Evolutionary conservation across 2,329 filamentous ascomycete genomes (phyloP).

Genomic region (Phoma sp.): DNA sequence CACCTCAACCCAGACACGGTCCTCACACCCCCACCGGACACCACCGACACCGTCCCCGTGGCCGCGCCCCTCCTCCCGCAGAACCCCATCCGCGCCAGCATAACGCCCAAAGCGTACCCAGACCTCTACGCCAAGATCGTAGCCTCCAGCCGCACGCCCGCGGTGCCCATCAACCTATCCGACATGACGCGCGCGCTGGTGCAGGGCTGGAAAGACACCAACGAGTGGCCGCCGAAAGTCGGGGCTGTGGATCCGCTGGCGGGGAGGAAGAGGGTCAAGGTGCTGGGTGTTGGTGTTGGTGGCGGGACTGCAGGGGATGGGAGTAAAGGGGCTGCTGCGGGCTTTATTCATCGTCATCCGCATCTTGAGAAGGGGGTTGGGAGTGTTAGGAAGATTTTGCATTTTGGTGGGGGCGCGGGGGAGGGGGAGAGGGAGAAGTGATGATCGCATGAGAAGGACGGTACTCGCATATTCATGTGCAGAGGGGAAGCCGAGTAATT

Average conservation of each 20-base stretch:
- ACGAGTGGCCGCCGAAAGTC: constrained; percentile 83
- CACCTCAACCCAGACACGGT: neutral
- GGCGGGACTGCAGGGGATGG: constrained; percentile 3
- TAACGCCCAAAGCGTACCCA: constrained; percentile 74
- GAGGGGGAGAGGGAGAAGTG: neutral
- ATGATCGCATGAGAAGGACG: too few relatives aligned
- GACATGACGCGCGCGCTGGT: constrained; percentile 84
- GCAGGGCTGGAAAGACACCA: constrained; percentile 88
- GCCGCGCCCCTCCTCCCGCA: constrained; percentile 72
- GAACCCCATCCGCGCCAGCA: constrained; percentile 78
- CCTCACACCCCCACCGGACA: neutral
- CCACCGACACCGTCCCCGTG: constrained; percentile 66
- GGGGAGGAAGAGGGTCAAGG: constrained; percentile 41
- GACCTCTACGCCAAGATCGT: constrained; percentile 92
- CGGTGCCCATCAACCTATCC: constrained; percentile 83
- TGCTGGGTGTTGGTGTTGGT: neutral
- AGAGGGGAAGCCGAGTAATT: too few relatives aligned
- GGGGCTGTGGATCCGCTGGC: constrained; percentile 55
- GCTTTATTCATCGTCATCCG: constrained; percentile 45
- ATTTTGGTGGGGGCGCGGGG: constrained; percentile 35
- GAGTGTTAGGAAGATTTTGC: constrained; percentile 53
- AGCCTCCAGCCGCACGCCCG: constrained; percentile 77
- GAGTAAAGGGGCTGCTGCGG: neutral
- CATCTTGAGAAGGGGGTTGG: constrained; percentile 54
- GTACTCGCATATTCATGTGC: too few relatives aligned